Evolutionary conservation across 2,329 filamentous ascomycete species (phyloP), one percentile per base, ranked within the genome.

Genomic region (Curvularia lunata): DNA sequence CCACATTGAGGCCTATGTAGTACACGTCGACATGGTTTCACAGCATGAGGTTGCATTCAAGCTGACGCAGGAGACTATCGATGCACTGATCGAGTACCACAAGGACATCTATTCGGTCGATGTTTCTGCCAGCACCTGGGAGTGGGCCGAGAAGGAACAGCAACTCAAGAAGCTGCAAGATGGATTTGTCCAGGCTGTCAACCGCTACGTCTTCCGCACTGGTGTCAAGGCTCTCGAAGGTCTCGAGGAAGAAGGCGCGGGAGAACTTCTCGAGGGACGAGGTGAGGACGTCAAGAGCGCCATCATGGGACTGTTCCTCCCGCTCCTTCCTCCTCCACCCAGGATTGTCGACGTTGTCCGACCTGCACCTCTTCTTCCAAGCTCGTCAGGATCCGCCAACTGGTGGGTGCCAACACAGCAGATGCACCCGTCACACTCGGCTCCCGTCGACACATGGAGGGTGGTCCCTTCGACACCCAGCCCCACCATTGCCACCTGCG

Each of bases 11-110:
- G 95, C 95, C 51, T 99, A 99, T 78, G 94, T 98, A 69, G 95
- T 99, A 61, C 94, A 98, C 79, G 92, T 99, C 79, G 95, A 99
- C 82, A 97, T 98, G 92, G 94, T 99, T 59, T 87, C 96, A 72
- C 90, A 93, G 79, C 95, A 96, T 77, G 95, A 98, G 82, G 92
- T 99, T 73, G 95, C 93, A 67, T 98, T 93, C 86, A 99, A 99
- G 85, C 86, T 99, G 73, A 98, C 93, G 23, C 86, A 89, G 57
- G 95, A 98, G 76, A 92, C 93, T 61, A 99, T 99, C 80, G 92
- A 97, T 72, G 82, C 91, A 51, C 86, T 99, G 64, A 89, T 97
- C 76, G 91, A 97, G 77, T 96, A 96, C 79, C 95, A 99, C 85
- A 93, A 95, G 83, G 91, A 97, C 65, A 86, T 98, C 69, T 93